A percentile compares a stretch with the other conserved stretches of the same genome.
Evolutionary conservation across 2,329 filamentous ascomycete genomes (phyloP).

Genomic region (Botrytis elliptica): DNA sequence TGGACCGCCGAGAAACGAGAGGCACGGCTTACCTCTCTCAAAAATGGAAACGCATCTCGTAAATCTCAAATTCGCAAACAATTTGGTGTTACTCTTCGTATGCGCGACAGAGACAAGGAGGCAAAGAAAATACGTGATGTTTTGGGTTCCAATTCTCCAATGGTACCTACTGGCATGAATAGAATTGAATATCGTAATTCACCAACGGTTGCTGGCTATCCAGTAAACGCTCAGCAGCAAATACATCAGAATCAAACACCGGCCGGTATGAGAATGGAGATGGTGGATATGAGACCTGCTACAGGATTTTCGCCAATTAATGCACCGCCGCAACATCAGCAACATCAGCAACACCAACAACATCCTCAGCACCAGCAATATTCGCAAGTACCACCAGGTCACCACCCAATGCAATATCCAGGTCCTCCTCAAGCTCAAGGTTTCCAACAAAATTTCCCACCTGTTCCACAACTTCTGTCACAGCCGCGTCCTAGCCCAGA

Average conservation of each 20-base stretch:
- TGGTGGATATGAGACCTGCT: constrained; percentile 16
- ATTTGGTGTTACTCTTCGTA: constrained; percentile 35
- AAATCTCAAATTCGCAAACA: constrained; percentile 34
- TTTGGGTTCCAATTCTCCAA: background rate
- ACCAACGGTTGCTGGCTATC: background rate
- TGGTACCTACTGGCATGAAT: background rate
- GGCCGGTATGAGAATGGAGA: background rate
- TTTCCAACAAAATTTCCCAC: background rate
- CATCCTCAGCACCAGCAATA: background rate
- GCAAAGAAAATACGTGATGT: constrained; percentile 18
- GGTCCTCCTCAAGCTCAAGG: background rate
- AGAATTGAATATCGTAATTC: background rate
- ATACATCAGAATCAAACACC: background rate
- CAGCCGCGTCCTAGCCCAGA: background rate
- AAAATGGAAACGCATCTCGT: constrained; percentile 34
- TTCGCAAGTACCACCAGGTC: background rate
- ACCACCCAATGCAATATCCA: background rate
- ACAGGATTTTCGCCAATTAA: constrained; percentile 26
- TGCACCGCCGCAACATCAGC: constrained; percentile 5
- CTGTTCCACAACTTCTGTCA: background rate
- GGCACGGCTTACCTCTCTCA: constrained; percentile 27
- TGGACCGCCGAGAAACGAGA: constrained; percentile 21
- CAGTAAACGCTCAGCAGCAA: background rate
- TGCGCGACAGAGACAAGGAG: constrained; percentile 35
- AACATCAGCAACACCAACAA: background rate